phyloP scores from a whole-genome alignment of 2,329 filamentous ascomycete genomes.

The Furcasterigmium furcatum region DNA sequence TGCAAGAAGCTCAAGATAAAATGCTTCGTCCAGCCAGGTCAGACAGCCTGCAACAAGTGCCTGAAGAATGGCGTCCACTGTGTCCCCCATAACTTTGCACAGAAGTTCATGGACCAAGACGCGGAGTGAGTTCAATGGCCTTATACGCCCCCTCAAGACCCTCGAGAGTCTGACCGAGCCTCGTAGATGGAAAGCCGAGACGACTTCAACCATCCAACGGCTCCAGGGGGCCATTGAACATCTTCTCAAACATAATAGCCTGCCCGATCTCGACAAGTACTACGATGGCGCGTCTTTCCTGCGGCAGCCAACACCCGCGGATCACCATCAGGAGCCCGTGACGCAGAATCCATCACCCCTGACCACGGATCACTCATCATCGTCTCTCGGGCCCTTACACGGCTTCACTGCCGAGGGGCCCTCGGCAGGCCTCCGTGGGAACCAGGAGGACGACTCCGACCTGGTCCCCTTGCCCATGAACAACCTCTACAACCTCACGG shows the following conservation, averaged over 20 bases:
- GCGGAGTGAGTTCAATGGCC: background rate
- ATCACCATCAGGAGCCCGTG: conserved; percentile 1
- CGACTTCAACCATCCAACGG: conserved; percentile 6
- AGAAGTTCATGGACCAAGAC: conserved; percentile 1
- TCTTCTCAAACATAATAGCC: conserved; percentile 8
- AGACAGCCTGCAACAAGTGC: conserved; percentile 2
- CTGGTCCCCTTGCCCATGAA: conserved; percentile 49
- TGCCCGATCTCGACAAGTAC: background rate
- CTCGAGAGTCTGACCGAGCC: too few relatives aligned
- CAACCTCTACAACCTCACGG: conserved; percentile 49
- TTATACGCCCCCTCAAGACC: background rate
- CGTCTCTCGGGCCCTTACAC: conserved; percentile 38
- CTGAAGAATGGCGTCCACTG: conserved; percentile 6
- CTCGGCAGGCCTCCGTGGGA: conserved; percentile 9
- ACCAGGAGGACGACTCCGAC: conserved; percentile 24
- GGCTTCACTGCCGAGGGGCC: conserved; percentile 31
- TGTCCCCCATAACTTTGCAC: background rate
- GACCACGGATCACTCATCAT: background rate
- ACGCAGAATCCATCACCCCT: conserved; percentile 3
- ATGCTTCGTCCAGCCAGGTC: conserved; percentile 3
- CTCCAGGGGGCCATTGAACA: conserved; percentile 8
- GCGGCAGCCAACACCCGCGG: background rate
- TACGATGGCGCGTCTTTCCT: background rate
- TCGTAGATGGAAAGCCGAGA: conserved; percentile 12
- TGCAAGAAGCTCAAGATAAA: conserved; percentile 9